phyloP scores from a whole-genome alignment of 169 alveolate species.

The Plasmodium knowlesi region DNA sequence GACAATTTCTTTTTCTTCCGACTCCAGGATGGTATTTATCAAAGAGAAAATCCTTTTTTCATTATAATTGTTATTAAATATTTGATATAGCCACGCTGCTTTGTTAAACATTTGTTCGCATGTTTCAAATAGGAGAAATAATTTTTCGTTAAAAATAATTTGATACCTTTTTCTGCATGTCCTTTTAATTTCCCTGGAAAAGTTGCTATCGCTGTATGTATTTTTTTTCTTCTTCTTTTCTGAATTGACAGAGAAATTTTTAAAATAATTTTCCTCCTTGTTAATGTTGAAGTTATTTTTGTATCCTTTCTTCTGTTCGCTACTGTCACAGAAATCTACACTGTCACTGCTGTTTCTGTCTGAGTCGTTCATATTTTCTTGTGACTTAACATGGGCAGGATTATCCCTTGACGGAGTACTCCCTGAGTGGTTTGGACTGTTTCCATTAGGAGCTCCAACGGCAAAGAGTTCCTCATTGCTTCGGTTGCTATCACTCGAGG shows the following conservation, averaged over 20 bases:
- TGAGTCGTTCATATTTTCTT: slow-evolving; percentile 19
- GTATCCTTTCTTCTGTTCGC: slow-evolving; percentile 5
- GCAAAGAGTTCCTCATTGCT: no score
- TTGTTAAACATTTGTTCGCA: slow-evolving; percentile 68
- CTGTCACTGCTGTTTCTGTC: slow-evolving; percentile 44
- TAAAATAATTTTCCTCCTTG: slow-evolving; percentile 70
- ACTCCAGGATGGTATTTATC: slow-evolving; percentile 60
- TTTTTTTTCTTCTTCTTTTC: slow-evolving; percentile 22
- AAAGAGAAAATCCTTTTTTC: slow-evolving; percentile 40
- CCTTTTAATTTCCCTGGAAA: slow-evolving; percentile 26
- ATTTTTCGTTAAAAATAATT: slow-evolving; percentile 60
- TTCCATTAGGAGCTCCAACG: no score
- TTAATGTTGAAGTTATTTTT: slow-evolving; percentile 26
- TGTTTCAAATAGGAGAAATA: slow-evolving; percentile 49
- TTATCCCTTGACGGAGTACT: neutral
- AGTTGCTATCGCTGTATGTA: slow-evolving; percentile 10
- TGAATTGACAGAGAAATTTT: slow-evolving; percentile 13
- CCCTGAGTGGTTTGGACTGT: neutral
- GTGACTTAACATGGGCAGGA: neutral
- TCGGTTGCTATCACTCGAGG: neutral
- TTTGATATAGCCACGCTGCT: slow-evolving; percentile 47
- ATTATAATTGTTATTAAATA: slow-evolving; percentile 26
- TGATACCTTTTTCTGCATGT: slow-evolving; percentile 52
- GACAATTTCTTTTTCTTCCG: slow-evolving; percentile 65
- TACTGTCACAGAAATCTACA: neutral